phyloP scores from a whole-genome alignment of 2,329 filamentous ascomycete species.

The Sporothrix mexicana region DNA sequence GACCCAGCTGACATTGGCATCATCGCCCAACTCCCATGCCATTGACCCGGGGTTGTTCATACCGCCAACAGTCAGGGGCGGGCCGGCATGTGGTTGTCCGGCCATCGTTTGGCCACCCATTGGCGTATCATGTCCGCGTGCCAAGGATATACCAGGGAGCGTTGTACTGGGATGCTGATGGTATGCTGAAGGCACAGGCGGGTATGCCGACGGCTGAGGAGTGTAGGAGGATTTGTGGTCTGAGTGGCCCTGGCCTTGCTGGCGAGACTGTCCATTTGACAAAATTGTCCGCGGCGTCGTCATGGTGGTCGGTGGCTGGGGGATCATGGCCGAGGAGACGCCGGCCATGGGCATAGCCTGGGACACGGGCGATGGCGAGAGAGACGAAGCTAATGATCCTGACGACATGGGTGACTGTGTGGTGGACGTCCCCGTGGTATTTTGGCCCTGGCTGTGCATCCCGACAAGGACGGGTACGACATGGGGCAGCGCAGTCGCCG shows the following conservation, averaged over 20 bases:
- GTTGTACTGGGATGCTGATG: neutral
- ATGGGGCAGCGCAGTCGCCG: neutral
- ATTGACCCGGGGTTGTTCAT: constrained; percentile 16
- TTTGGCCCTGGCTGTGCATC: neutral
- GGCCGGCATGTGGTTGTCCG: neutral
- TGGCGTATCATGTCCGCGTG: neutral
- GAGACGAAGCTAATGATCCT: neutral
- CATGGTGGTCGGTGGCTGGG: neutral
- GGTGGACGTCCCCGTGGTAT: neutral
- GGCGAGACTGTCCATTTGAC: neutral
- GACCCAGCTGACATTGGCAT: constrained; percentile 17
- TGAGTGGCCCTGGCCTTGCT: neutral
- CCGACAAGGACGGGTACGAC: neutral
- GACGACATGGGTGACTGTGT: neutral
- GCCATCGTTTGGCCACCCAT: neutral
- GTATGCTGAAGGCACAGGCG: constrained; percentile 9
- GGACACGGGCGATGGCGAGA: neutral
- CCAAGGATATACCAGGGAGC: neutral
- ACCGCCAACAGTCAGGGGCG: neutral
- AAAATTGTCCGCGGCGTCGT: constrained; percentile 11
- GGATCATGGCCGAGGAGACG: constrained; percentile 16
- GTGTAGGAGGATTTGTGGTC: neutral
- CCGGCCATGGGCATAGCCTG: neutral
- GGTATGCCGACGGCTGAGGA: neutral
- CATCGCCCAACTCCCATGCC: constrained; percentile 26